These are phyloP conservation scores for Antitrichia curtipendula DNA, from an alignment of 225 moss, liverwort and hornwort species.

Conservation along the genomic window DNA sequence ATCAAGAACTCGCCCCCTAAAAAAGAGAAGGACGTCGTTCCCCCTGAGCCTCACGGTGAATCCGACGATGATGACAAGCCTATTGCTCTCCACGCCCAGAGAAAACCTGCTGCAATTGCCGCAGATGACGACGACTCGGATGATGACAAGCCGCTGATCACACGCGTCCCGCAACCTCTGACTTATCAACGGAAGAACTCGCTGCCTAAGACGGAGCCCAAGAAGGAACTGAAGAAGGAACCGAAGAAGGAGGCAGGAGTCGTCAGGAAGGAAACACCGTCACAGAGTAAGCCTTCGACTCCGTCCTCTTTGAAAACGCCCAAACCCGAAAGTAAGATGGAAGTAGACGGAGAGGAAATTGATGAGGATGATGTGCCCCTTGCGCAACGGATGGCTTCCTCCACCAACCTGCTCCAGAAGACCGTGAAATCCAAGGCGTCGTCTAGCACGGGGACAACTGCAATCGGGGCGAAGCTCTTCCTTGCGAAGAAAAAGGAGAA, in stretches of 20 bases:
- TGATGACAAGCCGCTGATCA: slow-evolving; percentile 43
- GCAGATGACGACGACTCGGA: slow-evolving; percentile 39
- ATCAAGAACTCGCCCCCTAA: neutral
- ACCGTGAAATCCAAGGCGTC: slow-evolving; percentile 27
- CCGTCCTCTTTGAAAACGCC: slow-evolving; percentile 4
- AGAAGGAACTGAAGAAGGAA: neutral
- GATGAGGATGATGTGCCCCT: slow-evolving; percentile 80
- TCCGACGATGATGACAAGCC: slow-evolving; percentile 42
- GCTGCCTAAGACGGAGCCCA: slow-evolving; percentile 27
- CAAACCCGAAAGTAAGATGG: slow-evolving; percentile 26
- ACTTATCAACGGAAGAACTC: slow-evolving; percentile 44
- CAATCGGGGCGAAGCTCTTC: slow-evolving; percentile 43
- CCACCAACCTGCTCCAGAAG: slow-evolving; percentile 17
- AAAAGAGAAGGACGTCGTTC: neutral
- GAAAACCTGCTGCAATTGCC: neutral
- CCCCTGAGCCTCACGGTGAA: neutral
- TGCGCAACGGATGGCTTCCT: slow-evolving; percentile 36
- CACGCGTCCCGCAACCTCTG: slow-evolving; percentile 3
- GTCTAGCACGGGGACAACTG: slow-evolving; percentile 29
- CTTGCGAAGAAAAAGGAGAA: slow-evolving; percentile 34
- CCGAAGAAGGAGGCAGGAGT: neutral
- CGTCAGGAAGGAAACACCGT: neutral
- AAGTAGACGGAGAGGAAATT: slow-evolving; percentile 36
- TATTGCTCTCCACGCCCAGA: slow-evolving; percentile 6
- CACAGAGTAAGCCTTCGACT: slow-evolving; percentile 11